phyloP scores from a whole-genome alignment of 2,329 filamentous ascomycete genomes.

The Colletotrichum viniferum region DNA sequence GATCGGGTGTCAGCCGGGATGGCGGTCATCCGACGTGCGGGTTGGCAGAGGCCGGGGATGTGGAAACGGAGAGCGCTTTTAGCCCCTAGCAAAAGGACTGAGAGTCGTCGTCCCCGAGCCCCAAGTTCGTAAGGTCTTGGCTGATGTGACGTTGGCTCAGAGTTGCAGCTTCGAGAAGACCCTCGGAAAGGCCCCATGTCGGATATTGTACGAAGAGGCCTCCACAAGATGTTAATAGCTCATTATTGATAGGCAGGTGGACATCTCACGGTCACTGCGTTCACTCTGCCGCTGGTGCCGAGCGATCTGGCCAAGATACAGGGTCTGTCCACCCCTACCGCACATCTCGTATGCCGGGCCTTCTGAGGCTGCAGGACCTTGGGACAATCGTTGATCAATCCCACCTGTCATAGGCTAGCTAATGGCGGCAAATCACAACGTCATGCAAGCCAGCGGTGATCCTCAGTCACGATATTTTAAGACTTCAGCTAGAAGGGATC shows the following conservation, averaged over 20 bases:
- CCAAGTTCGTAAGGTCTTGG: background rate
- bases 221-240: background rate
- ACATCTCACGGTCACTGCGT: background rate
- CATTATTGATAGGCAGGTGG: background rate
- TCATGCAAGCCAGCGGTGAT: background rate
- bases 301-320: background rate
- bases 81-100: background rate
- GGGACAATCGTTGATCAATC: background rate
- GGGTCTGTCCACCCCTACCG: background rate
- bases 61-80: background rate
- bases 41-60: background rate
- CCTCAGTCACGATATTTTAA: background rate
- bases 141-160: background rate
- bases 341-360: background rate
- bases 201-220: background rate
- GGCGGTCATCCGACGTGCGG: background rate
- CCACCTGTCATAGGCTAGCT: background rate
- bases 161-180: background rate
- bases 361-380: background rate
- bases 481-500: background rate
- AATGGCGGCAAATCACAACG: background rate
- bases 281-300: background rate
- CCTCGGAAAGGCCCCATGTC: background rate
- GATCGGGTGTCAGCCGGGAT: background rate
- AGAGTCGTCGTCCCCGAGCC: background rate